Percentiles rank a stretch among this genome's conserved stretches.
Conservation (phyloP, 2,329 filamentous ascomycete genomes). For the Xylaria sp. region DNA sequence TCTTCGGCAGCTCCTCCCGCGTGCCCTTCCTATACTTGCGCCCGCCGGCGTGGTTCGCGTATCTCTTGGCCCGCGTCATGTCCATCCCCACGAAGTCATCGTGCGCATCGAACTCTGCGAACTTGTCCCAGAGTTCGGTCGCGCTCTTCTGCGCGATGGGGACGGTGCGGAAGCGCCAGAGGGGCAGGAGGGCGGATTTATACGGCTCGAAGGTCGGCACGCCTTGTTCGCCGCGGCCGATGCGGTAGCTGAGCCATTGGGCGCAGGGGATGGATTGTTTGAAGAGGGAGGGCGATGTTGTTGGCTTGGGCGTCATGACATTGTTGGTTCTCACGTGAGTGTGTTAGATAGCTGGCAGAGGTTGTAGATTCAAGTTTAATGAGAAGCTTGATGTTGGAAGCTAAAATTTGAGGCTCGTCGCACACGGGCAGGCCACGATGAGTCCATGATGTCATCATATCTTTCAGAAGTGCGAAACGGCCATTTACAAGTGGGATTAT, state of each 20-base stretch:
- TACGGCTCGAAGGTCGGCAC: conserved; percentile 69
- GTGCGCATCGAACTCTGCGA: conserved; percentile 55
- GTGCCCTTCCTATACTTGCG: conserved; percentile 60
- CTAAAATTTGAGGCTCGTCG: background rate
- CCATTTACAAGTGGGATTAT: background rate
- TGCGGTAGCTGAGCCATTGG: conserved; percentile 58
- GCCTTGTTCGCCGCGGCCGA: conserved; percentile 64
- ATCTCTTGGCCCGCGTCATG: conserved; percentile 65
- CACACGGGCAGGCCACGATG: background rate
- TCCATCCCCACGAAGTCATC: conserved; percentile 69
- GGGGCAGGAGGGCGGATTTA: conserved; percentile 63
- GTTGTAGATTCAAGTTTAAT: background rate
- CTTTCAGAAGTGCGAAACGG: background rate
- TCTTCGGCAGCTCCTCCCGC: conserved; percentile 51
- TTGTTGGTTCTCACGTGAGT: background rate
- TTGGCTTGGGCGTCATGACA: background rate
- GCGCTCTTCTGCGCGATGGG: conserved; percentile 58
- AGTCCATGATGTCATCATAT: conserved; percentile 11
- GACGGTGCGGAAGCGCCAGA: conserved; percentile 64
- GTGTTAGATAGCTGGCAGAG: background rate
- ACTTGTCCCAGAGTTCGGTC: conserved; percentile 53
- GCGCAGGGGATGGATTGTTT: conserved; percentile 31
- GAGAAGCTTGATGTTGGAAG: too few relatives aligned
- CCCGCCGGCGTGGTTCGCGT: conserved; percentile 62
- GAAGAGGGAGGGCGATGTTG: background rate